A percentile compares a stretch with the other conserved stretches of the same genome.
Conservation (phyloP, 768 basidiomycete species). For the Mycena epipterygia region DNA sequence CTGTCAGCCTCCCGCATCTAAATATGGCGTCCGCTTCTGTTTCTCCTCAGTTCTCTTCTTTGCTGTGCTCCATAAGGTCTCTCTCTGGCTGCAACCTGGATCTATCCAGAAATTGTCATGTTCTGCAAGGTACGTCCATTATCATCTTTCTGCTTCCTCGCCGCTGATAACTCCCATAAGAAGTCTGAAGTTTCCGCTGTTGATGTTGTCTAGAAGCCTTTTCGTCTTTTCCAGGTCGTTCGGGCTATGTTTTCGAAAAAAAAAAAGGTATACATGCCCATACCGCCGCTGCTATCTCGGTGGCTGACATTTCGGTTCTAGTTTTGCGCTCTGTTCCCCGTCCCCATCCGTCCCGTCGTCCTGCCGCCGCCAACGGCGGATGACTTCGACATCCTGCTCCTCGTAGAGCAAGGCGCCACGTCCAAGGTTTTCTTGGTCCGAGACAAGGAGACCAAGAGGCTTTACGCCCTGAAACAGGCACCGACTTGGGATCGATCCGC, state of each 20-base stretch:
- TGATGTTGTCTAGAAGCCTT: no score
- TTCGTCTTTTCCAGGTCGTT: no score
- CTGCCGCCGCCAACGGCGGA: not conserved
- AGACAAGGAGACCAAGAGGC: slow-evolving; percentile 29
- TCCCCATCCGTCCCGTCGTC: not conserved
- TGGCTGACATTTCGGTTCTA: not conserved
- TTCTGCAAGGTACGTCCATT: not conserved
- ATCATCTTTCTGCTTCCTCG: no score
- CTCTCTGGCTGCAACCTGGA: not conserved
- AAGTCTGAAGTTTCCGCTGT: no score
- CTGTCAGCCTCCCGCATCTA: not conserved
- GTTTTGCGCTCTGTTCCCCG: not conserved
- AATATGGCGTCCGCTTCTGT: not conserved
- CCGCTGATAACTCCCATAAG: no score
- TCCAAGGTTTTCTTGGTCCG: slow-evolving; percentile 37
- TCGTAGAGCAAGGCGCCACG: not conserved
- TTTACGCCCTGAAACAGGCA: slow-evolving; percentile 32
- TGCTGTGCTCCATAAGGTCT: not conserved
- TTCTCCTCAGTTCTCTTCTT: not conserved
- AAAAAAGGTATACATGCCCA: not conserved
- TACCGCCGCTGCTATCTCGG: not conserved
- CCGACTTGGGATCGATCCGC: not conserved
- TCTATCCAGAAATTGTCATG: not conserved
- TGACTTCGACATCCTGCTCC: not conserved
- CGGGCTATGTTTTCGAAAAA: not conserved